Evolutionary conservation across 176 grass and related monocot genomes (phyloP).

Genomic region (Raddia guianensis): DNA sequence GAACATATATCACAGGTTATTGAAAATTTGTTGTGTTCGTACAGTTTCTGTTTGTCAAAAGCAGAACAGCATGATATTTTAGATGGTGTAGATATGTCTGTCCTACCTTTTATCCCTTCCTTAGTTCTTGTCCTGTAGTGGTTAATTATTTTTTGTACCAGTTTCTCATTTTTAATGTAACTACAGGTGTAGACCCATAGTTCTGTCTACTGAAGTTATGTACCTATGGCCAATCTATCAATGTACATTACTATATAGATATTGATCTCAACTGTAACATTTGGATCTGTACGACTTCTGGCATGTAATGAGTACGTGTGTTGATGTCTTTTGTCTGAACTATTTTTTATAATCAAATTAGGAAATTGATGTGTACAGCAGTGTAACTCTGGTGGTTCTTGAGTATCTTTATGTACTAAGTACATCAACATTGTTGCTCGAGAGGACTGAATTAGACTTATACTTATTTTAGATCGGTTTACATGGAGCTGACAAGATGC

Average conservation of each 20-base stretch:
- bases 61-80: constrained; percentile 10
- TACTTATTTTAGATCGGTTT: background rate
- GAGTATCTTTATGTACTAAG: background rate
- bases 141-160: constrained; percentile 3
- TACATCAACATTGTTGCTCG: background rate
- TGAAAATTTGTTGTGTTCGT: constrained; percentile 28
- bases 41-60: constrained; percentile 5
- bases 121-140: background rate
- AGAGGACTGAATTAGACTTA: background rate
- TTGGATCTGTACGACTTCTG: background rate
- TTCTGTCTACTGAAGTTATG: background rate
- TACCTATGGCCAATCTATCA: background rate
- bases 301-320: background rate
- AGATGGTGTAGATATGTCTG: background rate
- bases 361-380: background rate
- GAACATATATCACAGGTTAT: constrained; percentile 88
- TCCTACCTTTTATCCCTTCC: background rate
- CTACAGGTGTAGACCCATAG: background rate
- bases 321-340: background rate
- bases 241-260: background rate
- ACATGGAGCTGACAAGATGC: constrained; percentile 7
- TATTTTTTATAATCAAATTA: constrained; percentile 1
- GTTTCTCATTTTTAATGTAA: constrained; percentile 9
- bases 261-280: background rate
- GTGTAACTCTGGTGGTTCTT: background rate